A percentile compares a stretch with the other conserved stretches of the same genome.
These are phyloP conservation scores for Oxalis stricta DNA, from an alignment of 441 rosid genomes.

Conservation along the genomic window DNA sequence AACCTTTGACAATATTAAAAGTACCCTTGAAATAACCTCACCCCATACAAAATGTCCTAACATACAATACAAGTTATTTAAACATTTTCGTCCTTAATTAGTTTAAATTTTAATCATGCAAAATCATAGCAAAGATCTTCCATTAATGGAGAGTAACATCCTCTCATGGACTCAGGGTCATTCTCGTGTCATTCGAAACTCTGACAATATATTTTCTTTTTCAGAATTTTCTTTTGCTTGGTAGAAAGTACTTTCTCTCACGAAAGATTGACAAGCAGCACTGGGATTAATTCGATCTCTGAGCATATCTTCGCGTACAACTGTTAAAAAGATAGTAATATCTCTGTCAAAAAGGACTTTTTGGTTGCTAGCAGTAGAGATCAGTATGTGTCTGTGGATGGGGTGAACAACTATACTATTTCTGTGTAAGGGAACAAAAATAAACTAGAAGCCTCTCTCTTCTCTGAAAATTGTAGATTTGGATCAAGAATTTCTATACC, in stretches of 20 bases:
- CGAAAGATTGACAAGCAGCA: constrained; percentile 33
- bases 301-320: constrained; percentile 37
- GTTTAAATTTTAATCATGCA: too few relatives aligned
- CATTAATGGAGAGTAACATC: constrained; percentile 22
- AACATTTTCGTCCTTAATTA: too few relatives aligned
- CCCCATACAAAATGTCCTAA: too few relatives aligned
- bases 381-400: not conserved
- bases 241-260: not conserved
- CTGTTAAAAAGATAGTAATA: constrained; percentile 31
- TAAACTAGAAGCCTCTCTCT: too few relatives aligned
- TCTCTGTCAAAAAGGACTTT: constrained; percentile 8
- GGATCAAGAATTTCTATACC: too few relatives aligned
- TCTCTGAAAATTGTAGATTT: too few relatives aligned
- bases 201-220: constrained; percentile 40
- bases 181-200: constrained; percentile 42
- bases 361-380: constrained; percentile 6
- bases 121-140: too few relatives aligned
- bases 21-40: too few relatives aligned
- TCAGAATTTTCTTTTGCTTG: not conserved
- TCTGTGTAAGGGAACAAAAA: too few relatives aligned
- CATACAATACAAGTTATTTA: too few relatives aligned
- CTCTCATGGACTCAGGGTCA: constrained; percentile 12
- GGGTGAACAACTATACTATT: not conserved
- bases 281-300: constrained; percentile 7
- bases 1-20: too few relatives aligned